A percentile compares a stretch with the other conserved stretches of the same genome.
Conservation (phyloP, 768 basidiomycete genomes). For the Kwoniella heveanensis region DNA sequence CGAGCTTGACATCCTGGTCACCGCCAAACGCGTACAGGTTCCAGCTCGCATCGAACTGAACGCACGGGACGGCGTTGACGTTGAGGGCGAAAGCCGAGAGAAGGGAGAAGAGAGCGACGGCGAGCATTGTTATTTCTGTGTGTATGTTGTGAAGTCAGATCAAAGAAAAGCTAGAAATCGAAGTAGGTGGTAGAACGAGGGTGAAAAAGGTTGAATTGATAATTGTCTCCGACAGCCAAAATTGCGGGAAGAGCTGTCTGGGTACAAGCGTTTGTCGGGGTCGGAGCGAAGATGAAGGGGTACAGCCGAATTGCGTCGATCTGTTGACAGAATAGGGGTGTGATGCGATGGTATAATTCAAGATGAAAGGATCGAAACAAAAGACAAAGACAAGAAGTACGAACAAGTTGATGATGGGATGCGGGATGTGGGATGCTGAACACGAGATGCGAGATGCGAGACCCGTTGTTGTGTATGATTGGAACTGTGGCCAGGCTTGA, state of each 20-base stretch:
- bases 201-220: too few species aligned
- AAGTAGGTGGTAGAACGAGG: too few species aligned
- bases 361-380: neutral
- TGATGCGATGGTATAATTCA: neutral
- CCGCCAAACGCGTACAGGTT: constrained; percentile 85
- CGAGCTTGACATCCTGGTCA: constrained; percentile 80
- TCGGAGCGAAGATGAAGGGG: neutral
- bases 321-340: too few species aligned
- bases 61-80: constrained; percentile 61
- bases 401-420: neutral
- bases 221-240: too few species aligned
- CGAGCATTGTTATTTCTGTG: constrained; percentile 18
- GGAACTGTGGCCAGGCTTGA: neutral
- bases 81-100: constrained; percentile 35
- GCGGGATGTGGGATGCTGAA: neutral
- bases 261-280: too few species aligned
- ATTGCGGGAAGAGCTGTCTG: too few species aligned
- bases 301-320: too few species aligned
- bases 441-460: neutral
- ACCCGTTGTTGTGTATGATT: neutral
- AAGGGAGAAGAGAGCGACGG: constrained; percentile 31
- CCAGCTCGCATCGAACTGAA: constrained; percentile 77
- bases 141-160: too few species aligned
- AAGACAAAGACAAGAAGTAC: neutral
- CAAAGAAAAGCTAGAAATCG: too few species aligned